phyloP scores from a whole-genome alignment of 108 stramenopile species.

The Conticribra guillardii region DNA sequence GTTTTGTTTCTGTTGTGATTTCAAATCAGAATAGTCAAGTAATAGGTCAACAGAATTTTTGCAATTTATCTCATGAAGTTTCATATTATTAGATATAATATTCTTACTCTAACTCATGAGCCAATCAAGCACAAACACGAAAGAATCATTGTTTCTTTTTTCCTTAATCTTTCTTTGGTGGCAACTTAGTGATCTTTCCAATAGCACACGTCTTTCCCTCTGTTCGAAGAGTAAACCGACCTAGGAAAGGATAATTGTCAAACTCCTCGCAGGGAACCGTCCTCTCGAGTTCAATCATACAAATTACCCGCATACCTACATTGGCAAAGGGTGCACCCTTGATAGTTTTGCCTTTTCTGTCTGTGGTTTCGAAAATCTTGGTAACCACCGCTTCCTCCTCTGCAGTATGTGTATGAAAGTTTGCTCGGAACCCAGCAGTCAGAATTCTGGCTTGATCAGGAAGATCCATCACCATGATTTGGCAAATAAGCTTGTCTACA shows the following conservation, averaged over 20 bases:
- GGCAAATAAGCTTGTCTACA: conserved; percentile 86
- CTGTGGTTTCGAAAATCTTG: conserved; percentile 92
- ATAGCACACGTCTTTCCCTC: conserved; percentile 99
- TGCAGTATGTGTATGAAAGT: conserved; percentile 96
- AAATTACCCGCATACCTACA: conserved; percentile 80
- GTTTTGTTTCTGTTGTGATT: no score
- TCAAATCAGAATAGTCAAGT: no score
- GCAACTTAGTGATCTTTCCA: conserved; percentile 95
- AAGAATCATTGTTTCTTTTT: no score
- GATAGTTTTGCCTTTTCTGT: conserved; percentile 72
- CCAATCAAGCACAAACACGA: no score
- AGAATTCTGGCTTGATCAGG: conserved; percentile 97
- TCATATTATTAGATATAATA: no score
- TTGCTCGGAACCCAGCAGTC: conserved; percentile 95
- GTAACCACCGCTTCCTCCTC: conserved; percentile 92
- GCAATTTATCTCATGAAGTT: no score
- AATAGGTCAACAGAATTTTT: no score
- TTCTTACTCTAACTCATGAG: no score
- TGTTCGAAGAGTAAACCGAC: conserved; percentile 97
- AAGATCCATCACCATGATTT: conserved; percentile 90
- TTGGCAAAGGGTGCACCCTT: conserved; percentile 88
- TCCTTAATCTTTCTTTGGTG: conserved; percentile 80
- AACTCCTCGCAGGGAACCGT: conserved; percentile 91
- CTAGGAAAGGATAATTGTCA: conserved; percentile 92
- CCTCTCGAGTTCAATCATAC: conserved; percentile 78